phyloP scores from a whole-genome alignment of 768 basidiomycete species.

The Tulasnella sp. region DNA sequence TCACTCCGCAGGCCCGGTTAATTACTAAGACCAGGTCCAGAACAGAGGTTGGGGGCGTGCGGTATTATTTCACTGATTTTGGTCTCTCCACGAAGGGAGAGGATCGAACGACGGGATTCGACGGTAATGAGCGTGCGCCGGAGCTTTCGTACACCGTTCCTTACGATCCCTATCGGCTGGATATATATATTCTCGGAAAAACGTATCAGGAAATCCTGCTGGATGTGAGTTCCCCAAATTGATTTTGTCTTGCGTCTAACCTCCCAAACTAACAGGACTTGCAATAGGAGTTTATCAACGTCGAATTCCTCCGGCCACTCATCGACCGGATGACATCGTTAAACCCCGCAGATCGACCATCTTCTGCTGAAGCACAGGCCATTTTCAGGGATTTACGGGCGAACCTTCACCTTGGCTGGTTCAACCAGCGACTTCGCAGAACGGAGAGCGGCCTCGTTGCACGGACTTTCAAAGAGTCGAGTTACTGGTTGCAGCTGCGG shows the following conservation, averaged over 20 bases:
- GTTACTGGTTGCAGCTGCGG: not conserved
- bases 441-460: not conserved
- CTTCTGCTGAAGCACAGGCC: not conserved
- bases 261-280: too few relatives aligned
- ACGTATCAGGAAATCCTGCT: too few relatives aligned
- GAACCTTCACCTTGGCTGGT: not conserved
- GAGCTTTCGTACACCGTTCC: too few relatives aligned
- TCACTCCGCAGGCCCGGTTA: not conserved
- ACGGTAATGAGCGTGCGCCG: too few relatives aligned
- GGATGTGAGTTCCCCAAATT: too few relatives aligned
- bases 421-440: not conserved
- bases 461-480: not conserved
- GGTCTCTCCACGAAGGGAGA: not conserved
- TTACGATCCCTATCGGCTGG: too few relatives aligned
- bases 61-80: not conserved
- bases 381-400: not conserved
- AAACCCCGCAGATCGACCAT: not conserved
- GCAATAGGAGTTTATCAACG: too few relatives aligned
- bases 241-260: too few relatives aligned
- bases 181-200: too few relatives aligned
- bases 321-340: not conserved
- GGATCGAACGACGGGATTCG: too few relatives aligned
- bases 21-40: not conserved
- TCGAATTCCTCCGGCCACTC: not conserved
- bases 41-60: not conserved